Evolutionary conservation across 306 rosid genomes (phyloP), one percentile per base, ranked within the genome.

Genomic region (Cicer pinnatifidum): DNA sequence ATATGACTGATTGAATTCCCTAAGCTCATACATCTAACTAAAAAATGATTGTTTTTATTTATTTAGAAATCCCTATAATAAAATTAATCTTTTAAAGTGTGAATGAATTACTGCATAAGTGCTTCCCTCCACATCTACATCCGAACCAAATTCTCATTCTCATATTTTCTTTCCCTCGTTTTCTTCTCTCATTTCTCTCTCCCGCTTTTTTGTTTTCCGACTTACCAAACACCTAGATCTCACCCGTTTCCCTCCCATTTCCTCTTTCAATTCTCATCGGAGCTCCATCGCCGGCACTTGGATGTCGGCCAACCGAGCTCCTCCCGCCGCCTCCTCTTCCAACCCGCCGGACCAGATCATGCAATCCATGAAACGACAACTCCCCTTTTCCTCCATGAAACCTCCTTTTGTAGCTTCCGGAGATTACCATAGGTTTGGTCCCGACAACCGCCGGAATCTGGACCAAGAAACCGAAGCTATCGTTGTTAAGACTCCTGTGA

Each of bases 61-160:
- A 1, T 28, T 28, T 0, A 28, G 33, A 28, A 28, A 28, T 28
- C 33, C 4, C 0, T 28, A 28, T 28, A 28, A 28, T 28, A 28
- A 28, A 28, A 28, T 28, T 3, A 15, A 7, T 7, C 0, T 7
- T 1, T 6, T 52, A 8, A 51, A 51, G 3, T 52, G 58, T 7
- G 28, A 52, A 52, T 7, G 78, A 73, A 70, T 80, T 61, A 77
- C 73, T 68, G 77, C 54, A 78, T 3, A n/a, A 88, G 83, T 77
- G 88, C 88, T 87, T 91, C 96, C 96, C 96, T 88, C 98, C 98
- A 92, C 92, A 90, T 85, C 86, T 48, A 58, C 86, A 84, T 92
- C 98, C 90, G 96, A 90, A 90, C 94, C 90, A 84, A 91, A 86
- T 93, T 73, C 81, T 61, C 50, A 62, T 73, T 69, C 33, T 78